Base-by-base conservation (phyloP, 2,329 filamentous ascomycete genomes). In the Mycocentrospora acerina region DNA sequence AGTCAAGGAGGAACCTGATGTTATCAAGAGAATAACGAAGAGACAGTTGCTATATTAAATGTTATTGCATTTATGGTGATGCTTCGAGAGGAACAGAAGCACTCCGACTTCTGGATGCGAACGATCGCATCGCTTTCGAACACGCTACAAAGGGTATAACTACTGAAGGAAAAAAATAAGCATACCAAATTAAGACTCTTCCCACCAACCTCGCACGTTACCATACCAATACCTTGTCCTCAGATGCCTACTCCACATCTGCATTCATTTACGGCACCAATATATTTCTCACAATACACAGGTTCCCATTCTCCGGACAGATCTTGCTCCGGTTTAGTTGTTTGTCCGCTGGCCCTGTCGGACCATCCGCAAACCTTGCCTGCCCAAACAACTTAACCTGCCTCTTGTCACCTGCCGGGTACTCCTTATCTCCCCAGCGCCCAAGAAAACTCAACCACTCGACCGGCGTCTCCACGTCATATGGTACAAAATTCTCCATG, bases 271-370 rank as follows among this genome's bases (percentile, higher is more conserved):
- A 56, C 16, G 67, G 63, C 8, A 62, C 58, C 25, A 70, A 46
- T 34, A 72, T 66, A 9, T 64, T 66, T 32, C 73, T 60, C 29
- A 74, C 51, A 39, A 72, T 66, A 54, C 76, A 79, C 28, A 58
- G 51, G 17, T 68, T 63, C 3, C 68, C 68, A 53, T 73, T 70
- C 32, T 75, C 71, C 1, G 79, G 79, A 66, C 82, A 85, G 3
- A 84, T 72, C 28, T 78, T 64, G 26, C 61, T 70, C 36, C 82
- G 64, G 40, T 77, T 73, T 47, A 85, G 55, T 33, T 76, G 66
- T 66, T 86, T 85, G 46, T 79, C 75, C 42, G 66, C 68, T 1
- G 82, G 82, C 1, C 82, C 82, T 14, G 78, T 82, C 1, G 82
- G 82, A 1, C 82, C 82, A 40, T 65, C 68, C 0, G 65, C 66